Evolutionary conservation across 352 stramenopile species (phyloP).

Genomic region (Pythium scleroteichum): DNA sequence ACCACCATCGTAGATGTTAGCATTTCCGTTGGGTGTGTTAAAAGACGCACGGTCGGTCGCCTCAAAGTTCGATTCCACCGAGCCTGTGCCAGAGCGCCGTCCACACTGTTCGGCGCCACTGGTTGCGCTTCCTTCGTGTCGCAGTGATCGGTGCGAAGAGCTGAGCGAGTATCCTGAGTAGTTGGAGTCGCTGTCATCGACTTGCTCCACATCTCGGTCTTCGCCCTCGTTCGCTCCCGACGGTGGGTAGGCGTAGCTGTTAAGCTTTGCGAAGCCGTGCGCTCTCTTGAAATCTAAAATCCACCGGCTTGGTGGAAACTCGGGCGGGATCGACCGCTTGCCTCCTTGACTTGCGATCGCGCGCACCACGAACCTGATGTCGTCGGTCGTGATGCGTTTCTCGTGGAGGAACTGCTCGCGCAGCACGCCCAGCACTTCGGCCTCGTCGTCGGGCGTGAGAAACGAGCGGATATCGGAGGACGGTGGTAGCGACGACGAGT

Average conservation of each 20-base stretch:
- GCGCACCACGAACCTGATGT: constrained; percentile 69
- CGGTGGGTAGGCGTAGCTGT: constrained; percentile 13
- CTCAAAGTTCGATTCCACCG: constrained; percentile 23
- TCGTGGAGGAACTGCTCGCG: constrained; percentile 57
- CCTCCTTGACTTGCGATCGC: constrained; percentile 47
- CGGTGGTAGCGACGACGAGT: constrained; percentile 20
- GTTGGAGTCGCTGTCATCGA: constrained; percentile 32
- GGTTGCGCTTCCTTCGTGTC: not conserved
- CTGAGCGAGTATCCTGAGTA: constrained; percentile 28
- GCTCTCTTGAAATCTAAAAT: constrained; percentile 56
- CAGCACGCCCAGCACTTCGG: constrained; percentile 47
- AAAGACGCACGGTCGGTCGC: constrained; percentile 21
- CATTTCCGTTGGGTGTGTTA: constrained; percentile 5
- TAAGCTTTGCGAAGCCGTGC: constrained; percentile 31
- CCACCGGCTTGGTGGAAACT: constrained; percentile 52
- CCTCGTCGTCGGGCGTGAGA: constrained; percentile 52
- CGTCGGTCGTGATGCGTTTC: constrained; percentile 35
- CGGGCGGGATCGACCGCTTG: constrained; percentile 36
- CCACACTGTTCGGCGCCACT: not conserved
- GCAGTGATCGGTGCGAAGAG: constrained; percentile 20
- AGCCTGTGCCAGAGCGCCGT: constrained; percentile 1
- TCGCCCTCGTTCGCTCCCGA: constrained; percentile 1
- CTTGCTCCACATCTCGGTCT: constrained; percentile 15
- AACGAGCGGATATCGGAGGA: constrained; percentile 25
- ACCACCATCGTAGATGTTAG: constrained; percentile 6